Evolutionary conservation across 2,329 filamentous ascomycete species (phyloP), one percentile per base, ranked within the genome.

Genomic region (Byssochlamys sp.): DNA sequence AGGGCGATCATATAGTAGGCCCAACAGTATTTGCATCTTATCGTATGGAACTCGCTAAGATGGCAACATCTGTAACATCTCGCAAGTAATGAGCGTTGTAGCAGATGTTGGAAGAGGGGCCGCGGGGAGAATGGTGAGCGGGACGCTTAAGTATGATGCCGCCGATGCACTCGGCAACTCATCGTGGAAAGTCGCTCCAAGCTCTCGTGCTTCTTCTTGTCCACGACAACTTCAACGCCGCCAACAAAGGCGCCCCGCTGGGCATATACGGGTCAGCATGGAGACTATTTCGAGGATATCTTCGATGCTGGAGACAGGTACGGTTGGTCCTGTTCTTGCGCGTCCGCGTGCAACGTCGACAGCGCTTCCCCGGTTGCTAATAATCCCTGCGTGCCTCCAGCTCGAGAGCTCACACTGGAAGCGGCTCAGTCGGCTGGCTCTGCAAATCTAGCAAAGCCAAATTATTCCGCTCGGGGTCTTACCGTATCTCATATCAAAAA

Each of bases 281-380:
- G 94, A 99, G 83, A 95, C 92, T 25, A 91, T 97, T 71, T 91
- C 92, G 63, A 84, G 89, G 69, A 95, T 99, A 75, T 95, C 91
- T 66, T 90, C 85, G 72, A 84, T 97, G 77, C 86, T 99, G 74
- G 94, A 97, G 80, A 94, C 89, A 76, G 91, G 92, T 95, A 81
- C n/a, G 39, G 14, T 69, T 82, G 29, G 11, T 10, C 29, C 66
- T 59, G 29, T 50, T 26, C 31, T 51, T 51, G n/a, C 39, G 27
- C 53, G 24, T 58, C 24, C 29, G 29, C 54, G 52, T 54, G 12
- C 27, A 31, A 53, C 53, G 45, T 24, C 54, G 31, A 12, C 39
- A 55, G 29, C 56, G 19, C 51, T 57, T 29, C 50, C 57, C 52
- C 33, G 11, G 27, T 60, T 57, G 50, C 61, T 69, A 57, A 67